Evolutionary conservation across 2,329 filamentous ascomycete genomes (phyloP).

Genomic region (Nemania abortiva): DNA sequence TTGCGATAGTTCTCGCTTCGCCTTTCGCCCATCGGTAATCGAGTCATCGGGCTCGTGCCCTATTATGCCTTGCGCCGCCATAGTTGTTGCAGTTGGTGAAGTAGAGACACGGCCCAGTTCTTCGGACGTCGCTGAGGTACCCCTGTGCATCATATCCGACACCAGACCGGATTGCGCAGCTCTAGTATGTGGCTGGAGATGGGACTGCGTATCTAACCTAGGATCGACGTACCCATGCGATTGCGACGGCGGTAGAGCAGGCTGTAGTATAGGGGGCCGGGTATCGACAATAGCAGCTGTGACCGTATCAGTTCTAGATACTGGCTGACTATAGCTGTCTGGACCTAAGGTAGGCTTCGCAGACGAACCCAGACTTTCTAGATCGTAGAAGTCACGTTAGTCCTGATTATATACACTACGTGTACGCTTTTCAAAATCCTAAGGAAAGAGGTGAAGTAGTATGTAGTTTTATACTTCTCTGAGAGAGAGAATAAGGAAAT

Average conservation of each 20-base stretch:
- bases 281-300: slow-evolving; percentile 34
- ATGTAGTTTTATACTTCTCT: slow-evolving; percentile 23
- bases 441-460: not conserved
- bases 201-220: slow-evolving; percentile 44
- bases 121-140: slow-evolving; percentile 48
- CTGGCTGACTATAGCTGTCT: slow-evolving; percentile 40
- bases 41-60: slow-evolving; percentile 52
- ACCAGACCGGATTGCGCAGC: slow-evolving; percentile 41
- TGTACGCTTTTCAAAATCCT: not conserved
- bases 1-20: slow-evolving; percentile 91
- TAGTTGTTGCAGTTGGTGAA: slow-evolving; percentile 45
- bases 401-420: slow-evolving; percentile 26
- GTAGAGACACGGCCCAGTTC: slow-evolving; percentile 48
- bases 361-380: slow-evolving; percentile 44
- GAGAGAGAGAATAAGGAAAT: slow-evolving; percentile 29
- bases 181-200: slow-evolving; percentile 49
- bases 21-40: slow-evolving; percentile 73
- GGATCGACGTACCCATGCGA: slow-evolving; percentile 47
- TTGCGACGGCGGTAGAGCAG: slow-evolving; percentile 42
- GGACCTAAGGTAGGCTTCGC: slow-evolving; percentile 43
- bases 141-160: slow-evolving; percentile 52
- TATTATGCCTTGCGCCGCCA: slow-evolving; percentile 51
- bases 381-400: slow-evolving; percentile 39
- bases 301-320: slow-evolving; percentile 39
- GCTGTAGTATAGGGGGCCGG: slow-evolving; percentile 40